Evolutionary conservation across 768 basidiomycete species (phyloP), one percentile per base, ranked within the genome.

Genomic region (Clavulina sp.): DNA sequence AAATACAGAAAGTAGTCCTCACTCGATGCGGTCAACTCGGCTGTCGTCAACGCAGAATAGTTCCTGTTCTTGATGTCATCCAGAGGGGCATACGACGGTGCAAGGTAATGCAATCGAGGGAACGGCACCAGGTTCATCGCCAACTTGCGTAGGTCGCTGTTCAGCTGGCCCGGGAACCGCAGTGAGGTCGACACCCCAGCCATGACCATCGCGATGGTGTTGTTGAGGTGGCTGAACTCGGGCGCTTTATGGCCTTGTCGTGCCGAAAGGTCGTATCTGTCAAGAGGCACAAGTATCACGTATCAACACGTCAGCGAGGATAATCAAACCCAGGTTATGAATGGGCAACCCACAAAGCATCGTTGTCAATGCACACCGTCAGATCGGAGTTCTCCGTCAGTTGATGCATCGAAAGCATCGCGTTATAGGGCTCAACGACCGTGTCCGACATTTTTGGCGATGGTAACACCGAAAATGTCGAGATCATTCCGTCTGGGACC

Each of bases 51-150:
- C n/a, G n/a, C n/a, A n/a, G n/a, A n/a, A n/a, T n/a, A n/a, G n/a
- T n/a, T n/a, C n/a, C n/a, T n/a, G n/a, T n/a, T n/a, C n/a, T n/a
- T n/a, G n/a, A n/a, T n/a, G n/a, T n/a, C n/a, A n/a, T n/a, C 78
- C 58, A 97, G 78, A 0, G 95, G 95, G 0, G 88, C 89, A 63
- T 89, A 95, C 57, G 87, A 91, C 47, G 88, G 87, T 71, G 88
- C 84, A 59, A 99, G 75, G 76, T 96, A 99, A 64, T 99, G 93
- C 49, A 97, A 75, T 81, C 43, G 88, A 58, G 93, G 93, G 75
- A 97, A 99, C 0, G 93, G 93, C 55, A 97, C 73, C 49, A 96
- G 74, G 66, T 97, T 97, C 76, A 93, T 81, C 46, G 77, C 85
- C 41, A 97, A 75, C 64, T 92, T 92, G 51, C 88, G 77, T 32